A percentile compares a stretch with the other conserved stretches of the same genome.
These are phyloP conservation scores for Nicotiana otophora DNA, from an alignment of 257 asterid genomes.

Conservation along the genomic window DNA sequence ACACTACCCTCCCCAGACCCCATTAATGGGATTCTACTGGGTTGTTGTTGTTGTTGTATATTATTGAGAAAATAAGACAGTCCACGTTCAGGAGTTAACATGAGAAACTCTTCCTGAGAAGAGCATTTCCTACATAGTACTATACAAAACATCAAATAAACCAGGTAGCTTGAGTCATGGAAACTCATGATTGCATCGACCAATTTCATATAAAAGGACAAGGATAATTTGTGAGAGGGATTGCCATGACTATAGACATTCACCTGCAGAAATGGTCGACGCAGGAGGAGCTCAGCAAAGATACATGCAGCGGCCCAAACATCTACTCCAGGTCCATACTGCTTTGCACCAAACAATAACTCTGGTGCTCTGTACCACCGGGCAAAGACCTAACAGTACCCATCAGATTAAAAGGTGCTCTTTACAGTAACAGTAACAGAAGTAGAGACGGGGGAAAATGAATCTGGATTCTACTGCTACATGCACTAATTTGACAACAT, in stretches of 20 bases:
- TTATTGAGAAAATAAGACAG: not conserved
- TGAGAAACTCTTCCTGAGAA: not conserved
- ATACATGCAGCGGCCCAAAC: slow-evolving; percentile 99
- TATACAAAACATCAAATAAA: not conserved
- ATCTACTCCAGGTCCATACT: slow-evolving; percentile 97
- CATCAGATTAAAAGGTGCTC: slow-evolving; percentile 14
- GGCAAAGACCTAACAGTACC: slow-evolving; percentile 71
- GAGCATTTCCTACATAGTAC: not conserved
- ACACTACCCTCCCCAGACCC: too few species aligned
- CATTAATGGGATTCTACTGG: too few species aligned
- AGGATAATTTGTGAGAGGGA: not conserved
- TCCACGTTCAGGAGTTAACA: not conserved
- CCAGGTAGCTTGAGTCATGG: not conserved
- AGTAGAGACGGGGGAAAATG: not conserved
- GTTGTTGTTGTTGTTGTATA: too few species aligned
- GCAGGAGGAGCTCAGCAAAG: slow-evolving; percentile 89
- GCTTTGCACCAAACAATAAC: slow-evolving; percentile 94
- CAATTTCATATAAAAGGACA: not conserved
- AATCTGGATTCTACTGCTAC: not conserved
- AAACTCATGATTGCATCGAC: not conserved
- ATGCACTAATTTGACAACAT: not conserved
- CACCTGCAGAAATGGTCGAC: slow-evolving; percentile 94
- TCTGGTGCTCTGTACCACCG: slow-evolving; percentile 99
- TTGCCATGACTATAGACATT: slow-evolving; percentile 6
- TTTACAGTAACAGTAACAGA: not conserved